A percentile compares a stretch with the other conserved stretches of the same genome.
Conservation (phyloP, 768 basidiomycete species). For the Hypholoma sublateritium region DNA sequence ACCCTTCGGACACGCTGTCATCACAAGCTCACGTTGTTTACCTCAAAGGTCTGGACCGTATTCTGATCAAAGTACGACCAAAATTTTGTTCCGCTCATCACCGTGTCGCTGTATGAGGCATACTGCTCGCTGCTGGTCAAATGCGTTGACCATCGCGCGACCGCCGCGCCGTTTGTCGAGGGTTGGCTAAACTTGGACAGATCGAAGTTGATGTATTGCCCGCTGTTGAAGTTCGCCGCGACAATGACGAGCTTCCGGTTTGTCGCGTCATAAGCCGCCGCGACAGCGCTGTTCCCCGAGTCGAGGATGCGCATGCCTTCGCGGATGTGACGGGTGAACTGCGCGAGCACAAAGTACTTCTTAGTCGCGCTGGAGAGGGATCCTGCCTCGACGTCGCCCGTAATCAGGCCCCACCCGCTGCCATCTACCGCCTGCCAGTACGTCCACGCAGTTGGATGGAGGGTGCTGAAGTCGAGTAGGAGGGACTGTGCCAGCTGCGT, state of each 20-base stretch:
- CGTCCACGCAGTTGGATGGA: slow-evolving; percentile 16
- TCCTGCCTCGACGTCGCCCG: slow-evolving; percentile 8
- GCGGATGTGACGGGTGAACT: slow-evolving; percentile 15
- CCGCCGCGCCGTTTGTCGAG: slow-evolving; percentile 7
- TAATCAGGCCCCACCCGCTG: slow-evolving; percentile 14
- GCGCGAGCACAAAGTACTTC: slow-evolving; percentile 15
- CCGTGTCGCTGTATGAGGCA: slow-evolving; percentile 12
- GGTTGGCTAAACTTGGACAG: slow-evolving; percentile 15
- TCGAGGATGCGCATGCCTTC: slow-evolving; percentile 17
- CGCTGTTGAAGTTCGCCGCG: slow-evolving; percentile 14
- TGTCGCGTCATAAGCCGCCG: slow-evolving; percentile 13
- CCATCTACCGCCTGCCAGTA: slow-evolving; percentile 17
- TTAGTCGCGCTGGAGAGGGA: slow-evolving; percentile 10
- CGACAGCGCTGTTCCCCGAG: slow-evolving; percentile 10
- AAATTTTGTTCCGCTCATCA: slow-evolving; percentile 15
- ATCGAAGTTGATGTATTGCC: slow-evolving; percentile 17
- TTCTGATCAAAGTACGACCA: slow-evolving; percentile 17
- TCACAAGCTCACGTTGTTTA: slow-evolving; percentile 5
- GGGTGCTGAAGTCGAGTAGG: slow-evolving; percentile 15
- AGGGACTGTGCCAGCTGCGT: slow-evolving; percentile 14
- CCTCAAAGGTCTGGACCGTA: slow-evolving; percentile 16
- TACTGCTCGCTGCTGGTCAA: slow-evolving; percentile 10
- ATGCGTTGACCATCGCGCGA: slow-evolving; percentile 14
- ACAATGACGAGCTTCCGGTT: slow-evolving; percentile 14
- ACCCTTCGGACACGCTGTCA: too few relatives aligned